These are phyloP conservation scores for Venustampulla echinocandica DNA, from an alignment of 495 filamentous ascomycete species.

Conservation along the genomic window DNA sequence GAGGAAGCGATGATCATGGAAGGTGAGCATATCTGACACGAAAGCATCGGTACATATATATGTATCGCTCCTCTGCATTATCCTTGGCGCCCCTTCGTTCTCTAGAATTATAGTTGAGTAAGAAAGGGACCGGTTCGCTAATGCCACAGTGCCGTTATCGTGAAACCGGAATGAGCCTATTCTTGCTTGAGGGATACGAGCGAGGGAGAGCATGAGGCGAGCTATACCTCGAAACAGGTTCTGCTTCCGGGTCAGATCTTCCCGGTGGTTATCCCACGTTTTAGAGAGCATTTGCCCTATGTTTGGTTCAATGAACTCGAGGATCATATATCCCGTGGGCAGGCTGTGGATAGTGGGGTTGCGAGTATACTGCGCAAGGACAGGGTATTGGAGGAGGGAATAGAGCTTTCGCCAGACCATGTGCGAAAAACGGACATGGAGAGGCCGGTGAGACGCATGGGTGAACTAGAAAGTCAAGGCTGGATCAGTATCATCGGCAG, in stretches of 20 bases:
- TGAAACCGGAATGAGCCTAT: constrained; percentile 28
- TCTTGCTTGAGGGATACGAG: too few species aligned
- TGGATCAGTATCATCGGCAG: not conserved
- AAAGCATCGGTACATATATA: constrained; percentile 28
- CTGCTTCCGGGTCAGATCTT: constrained; percentile 14
- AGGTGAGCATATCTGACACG: constrained; percentile 24
- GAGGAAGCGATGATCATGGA: constrained; percentile 29
- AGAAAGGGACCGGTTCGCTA: constrained; percentile 26
- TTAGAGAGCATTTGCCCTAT: constrained; percentile 29
- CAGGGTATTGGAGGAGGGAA: constrained; percentile 18
- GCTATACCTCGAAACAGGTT: constrained; percentile 26
- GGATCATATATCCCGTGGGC: constrained; percentile 26
- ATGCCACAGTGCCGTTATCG: constrained; percentile 16
- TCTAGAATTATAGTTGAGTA: constrained; percentile 26
- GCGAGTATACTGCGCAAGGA: constrained; percentile 21
- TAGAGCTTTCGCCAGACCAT: not conserved
- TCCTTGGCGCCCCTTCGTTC: constrained; percentile 29
- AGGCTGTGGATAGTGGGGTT: constrained; percentile 14
- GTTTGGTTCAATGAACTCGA: constrained; percentile 27
- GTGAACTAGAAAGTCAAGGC: not conserved
- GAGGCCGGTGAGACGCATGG: not conserved
- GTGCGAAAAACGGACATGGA: not conserved
- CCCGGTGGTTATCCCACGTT: constrained; percentile 25
- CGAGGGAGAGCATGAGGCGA: constrained; percentile 23
- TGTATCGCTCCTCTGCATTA: constrained; percentile 26